Conservation (phyloP, 306 rosid genomes). For the Senna tora region DNA sequence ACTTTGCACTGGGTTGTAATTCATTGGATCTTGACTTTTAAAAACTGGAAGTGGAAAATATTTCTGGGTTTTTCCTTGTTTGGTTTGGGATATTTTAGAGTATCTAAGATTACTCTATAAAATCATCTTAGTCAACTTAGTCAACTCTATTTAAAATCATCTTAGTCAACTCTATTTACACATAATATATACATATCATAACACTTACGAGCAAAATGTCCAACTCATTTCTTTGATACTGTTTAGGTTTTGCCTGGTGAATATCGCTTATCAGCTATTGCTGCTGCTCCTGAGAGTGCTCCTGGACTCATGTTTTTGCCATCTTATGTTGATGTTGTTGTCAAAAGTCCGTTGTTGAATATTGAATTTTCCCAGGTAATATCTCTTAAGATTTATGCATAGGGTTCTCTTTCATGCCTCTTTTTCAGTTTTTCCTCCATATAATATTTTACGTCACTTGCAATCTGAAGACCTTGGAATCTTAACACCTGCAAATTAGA, state of each 20-base stretch:
- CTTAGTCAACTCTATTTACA: no score
- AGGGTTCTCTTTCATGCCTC: slow-evolving; percentile 6
- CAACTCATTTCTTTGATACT: slow-evolving; percentile 29
- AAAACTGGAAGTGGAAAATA: slow-evolving; percentile 8
- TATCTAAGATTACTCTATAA: no score
- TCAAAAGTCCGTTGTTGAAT: slow-evolving; percentile 75
- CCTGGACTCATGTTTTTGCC: slow-evolving; percentile 91
- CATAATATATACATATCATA: no score
- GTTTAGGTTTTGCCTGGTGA: slow-evolving; percentile 88
- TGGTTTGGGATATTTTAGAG: slow-evolving; percentile 12
- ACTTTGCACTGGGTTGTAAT: neutral
- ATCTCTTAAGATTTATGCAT: slow-evolving; percentile 21
- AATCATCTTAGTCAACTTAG: no score
- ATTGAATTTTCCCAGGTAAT: slow-evolving; percentile 88
- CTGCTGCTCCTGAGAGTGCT: slow-evolving; percentile 72
- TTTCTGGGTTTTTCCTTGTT: slow-evolving; percentile 18
- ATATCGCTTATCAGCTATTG: slow-evolving; percentile 91
- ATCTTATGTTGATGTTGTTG: slow-evolving; percentile 70
- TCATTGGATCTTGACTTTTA: neutral
- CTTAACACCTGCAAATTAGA: slow-evolving; percentile 18
- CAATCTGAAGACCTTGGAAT: slow-evolving; percentile 32
- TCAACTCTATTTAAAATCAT: no score
- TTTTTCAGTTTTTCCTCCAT: neutral
- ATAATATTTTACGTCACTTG: slow-evolving; percentile 15
- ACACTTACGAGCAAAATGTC: slow-evolving; percentile 4